Evolutionary conservation across 495 filamentous ascomycete genomes (phyloP).

Genomic region (Neurospora tetrasperma): DNA sequence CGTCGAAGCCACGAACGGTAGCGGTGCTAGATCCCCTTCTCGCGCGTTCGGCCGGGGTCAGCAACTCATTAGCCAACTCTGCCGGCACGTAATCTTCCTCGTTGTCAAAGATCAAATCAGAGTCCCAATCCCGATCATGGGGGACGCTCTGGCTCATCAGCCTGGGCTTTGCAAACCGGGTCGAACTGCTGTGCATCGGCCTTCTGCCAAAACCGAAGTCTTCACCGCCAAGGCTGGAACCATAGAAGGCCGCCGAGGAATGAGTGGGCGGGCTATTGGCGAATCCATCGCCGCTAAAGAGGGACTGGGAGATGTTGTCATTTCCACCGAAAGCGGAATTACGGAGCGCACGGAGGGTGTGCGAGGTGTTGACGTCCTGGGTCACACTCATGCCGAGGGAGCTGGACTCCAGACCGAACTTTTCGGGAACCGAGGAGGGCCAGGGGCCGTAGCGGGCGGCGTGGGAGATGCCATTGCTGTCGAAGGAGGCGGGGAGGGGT

Average conservation of each 20-base stretch:
- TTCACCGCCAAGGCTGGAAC: constrained; percentile 40
- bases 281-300: constrained; percentile 39
- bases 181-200: constrained; percentile 68
- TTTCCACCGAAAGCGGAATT: constrained; percentile 68
- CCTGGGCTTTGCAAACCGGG: constrained; percentile 56
- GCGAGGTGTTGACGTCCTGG: constrained; percentile 52
- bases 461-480: constrained; percentile 89
- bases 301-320: constrained; percentile 33
- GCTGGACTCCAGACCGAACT: constrained; percentile 85
- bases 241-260: constrained; percentile 13
- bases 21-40: constrained; percentile 56
- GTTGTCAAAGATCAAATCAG: constrained; percentile 59
- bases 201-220: constrained; percentile 55
- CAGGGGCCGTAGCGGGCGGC: constrained; percentile 83
- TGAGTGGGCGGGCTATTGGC: constrained; percentile 57
- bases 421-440: constrained; percentile 84
- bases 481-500: constrained; percentile 88
- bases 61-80: constrained; percentile 69
- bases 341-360: constrained; percentile 70
- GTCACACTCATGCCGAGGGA: constrained; percentile 56
- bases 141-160: constrained; percentile 76
- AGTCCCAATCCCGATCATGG: constrained; percentile 66
- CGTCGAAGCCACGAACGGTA: constrained; percentile 29
- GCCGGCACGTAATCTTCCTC: constrained; percentile 90
- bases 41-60: constrained; percentile 83